Base-by-base conservation (phyloP, 257 asterid species). In the Nicotiana tabacum region DNA sequence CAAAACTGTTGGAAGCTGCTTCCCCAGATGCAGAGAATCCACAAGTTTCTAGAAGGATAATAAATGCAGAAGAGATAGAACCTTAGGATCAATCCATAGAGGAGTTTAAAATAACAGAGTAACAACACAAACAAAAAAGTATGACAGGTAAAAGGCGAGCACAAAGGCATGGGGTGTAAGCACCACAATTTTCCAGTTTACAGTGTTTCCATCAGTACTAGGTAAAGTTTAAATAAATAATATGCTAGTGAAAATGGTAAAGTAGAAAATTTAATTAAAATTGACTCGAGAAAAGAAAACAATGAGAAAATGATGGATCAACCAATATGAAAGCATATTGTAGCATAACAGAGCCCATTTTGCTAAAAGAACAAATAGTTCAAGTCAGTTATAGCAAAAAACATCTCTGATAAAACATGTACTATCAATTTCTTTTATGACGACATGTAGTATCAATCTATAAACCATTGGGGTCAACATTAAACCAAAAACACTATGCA, bases 1-100 rank as follows among this genome's bases (percentile, higher is more conserved):
- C 90, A 95, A 89, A 37, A 91, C 91, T 51, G 98, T 90, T 27
- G 95, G 92, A 85, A 85, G 68, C 88, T 91, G 91, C 86, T 86
- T 81, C 85, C 94, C 91, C 2, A 56, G 80, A 70, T 67, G 83
- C 86, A 95, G 88, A 87, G 92, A 87, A 85, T 92, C 90, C 91
- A 91, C 88, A 72, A 95, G 95, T 46, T 33, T 87, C 98, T 93
- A 67, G 72, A 85, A 64, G 85, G 81, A 84, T 77, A 29, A 76
- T 76, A 76, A 9, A 76, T 48, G 80, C 80, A 76, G 80, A 76
- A 27, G 46, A 48, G 29, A 51, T 61, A 76, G 46, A 29, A 76
- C 65, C 43, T 76, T 29, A 51, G 64, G 53, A 76, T 76, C 64
- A 51, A 53, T 27, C 27, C 64, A 76, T 8, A 76, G 9, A 51